Evolutionary conservation across 2,329 filamentous ascomycete species (phyloP), one percentile per base, ranked within the genome.

Genomic region (Botrytis pseudocinerea): DNA sequence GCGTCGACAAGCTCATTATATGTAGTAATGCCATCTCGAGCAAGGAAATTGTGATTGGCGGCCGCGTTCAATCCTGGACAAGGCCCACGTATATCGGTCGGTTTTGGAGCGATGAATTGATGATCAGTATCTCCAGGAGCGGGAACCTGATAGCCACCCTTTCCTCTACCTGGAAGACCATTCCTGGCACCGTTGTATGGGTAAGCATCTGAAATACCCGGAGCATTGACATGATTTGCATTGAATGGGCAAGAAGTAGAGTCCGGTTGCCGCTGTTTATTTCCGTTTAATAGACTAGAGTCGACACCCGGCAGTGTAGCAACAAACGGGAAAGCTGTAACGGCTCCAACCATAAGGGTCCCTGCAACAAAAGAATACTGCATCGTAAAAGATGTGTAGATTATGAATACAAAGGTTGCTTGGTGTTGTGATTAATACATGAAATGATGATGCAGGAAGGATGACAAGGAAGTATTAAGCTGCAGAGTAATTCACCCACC

Each of bases 91-190:
- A 73, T 46, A 38, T 76, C 76, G 28, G 66, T 71, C 22, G 44
- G 16, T 18, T 51, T 63, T 7, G 69, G 44, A n/a, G 69, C 72
- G 12, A 74, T 69, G 59, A 78, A 80, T 57, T 75, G 46, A 73
- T 79, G 77, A 12, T 72, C 77, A 9, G 73, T 73, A 44, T 78
- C 77, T 22, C 82, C 82, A 46, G 78, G 77, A 20, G 82, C 84
- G 40, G 85, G 84, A 0, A 86, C 84, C 66, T 82, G 79, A 74
- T 82, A 84, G 2, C 84, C 84, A 66, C 85, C 84, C 54, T 77
- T 80, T 1, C 81, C 82, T 12, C 80, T 83, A 4, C 84, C 84
- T n/a, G 79, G 81, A 16, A 77, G 22, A 74, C 57, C 42, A 10
- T 70, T 51, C 22, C 61, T 61, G 3, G 68, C 68, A 25, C 42